Evolutionary conservation across 441 rosid species (phyloP), one percentile per base, ranked within the genome.

Genomic region (Populus tomentosa): DNA sequence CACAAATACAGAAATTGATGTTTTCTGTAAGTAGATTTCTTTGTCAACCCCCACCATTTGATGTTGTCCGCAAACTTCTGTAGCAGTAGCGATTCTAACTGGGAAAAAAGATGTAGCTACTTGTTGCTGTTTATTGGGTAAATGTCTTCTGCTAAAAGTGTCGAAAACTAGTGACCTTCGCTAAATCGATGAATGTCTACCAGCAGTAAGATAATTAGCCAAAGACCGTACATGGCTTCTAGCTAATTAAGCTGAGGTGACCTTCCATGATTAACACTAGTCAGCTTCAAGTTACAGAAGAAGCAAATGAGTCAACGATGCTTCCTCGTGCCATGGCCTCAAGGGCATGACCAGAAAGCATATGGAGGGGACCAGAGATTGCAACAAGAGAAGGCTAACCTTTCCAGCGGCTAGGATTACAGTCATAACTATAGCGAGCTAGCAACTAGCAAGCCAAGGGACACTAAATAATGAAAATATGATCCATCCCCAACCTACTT

Each of bases 401-500:
- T 67, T 50, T 33, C 59, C 42, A 56, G 38, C 8, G 66, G 50
- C 40, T 32, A 59, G 67, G 63, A 24, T 65, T 21, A 38, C 30
- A 14, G 40, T 70, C 26, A 7, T 26, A 33, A 21, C 23, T 70
- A 23, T 11, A 61, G 16, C 50, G 71, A 46, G 70, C 59, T 46
- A 59, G 10, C 71, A 3, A 72, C 56, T 56, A 72, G 69, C 70
- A 53, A 56, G 78, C 85, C 78, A 38, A 21, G 74, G 70, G 82
- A 66, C 77, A 74, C 74, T 33, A 42, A 14, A 14, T 30, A 75
- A 23, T 67, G 7, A 68, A 21, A 35, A 42, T 67, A 69, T 64
- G n/a, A 24, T 67, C 59, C 35, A 63, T 36, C 23, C 76, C 66
- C 67, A 76, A 8, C 35, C 70, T 46, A 35, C 74, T 33, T 16